These are phyloP conservation scores for Aurinia saxatilis DNA, from an alignment of 345 rosid species.

Conservation along the genomic window DNA sequence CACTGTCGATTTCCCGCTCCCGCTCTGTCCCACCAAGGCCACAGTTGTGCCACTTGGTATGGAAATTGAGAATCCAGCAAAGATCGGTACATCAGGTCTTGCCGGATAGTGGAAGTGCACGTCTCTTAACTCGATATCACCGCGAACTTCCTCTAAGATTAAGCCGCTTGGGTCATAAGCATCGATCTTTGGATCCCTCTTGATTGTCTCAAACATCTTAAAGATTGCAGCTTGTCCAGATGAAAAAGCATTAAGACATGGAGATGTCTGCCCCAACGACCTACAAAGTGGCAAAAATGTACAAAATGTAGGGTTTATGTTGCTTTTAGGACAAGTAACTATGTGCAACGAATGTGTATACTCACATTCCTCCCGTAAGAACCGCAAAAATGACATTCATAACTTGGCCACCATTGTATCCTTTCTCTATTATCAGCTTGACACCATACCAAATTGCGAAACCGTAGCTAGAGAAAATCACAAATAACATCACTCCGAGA, in stretches of 20 bases:
- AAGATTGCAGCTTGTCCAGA: constrained; percentile 40
- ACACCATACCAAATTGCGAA: constrained; percentile 16
- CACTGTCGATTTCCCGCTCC: constrained; percentile 44
- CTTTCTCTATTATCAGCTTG: neutral
- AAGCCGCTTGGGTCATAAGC: constrained; percentile 16
- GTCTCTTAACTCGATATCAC: constrained; percentile 32
- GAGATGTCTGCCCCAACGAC: constrained; percentile 31
- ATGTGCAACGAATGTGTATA: neutral
- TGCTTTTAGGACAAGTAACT: neutral
- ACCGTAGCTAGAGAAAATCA: constrained; percentile 2
- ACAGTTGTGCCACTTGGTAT: constrained; percentile 29
- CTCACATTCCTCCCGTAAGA: constrained; percentile 10
- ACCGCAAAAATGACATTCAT: constrained; percentile 9
- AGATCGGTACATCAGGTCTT: constrained; percentile 32
- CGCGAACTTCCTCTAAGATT: constrained; percentile 21
- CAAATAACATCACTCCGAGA: constrained; percentile 3
- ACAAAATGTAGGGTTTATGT: neutral
- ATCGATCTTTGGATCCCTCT: constrained; percentile 31
- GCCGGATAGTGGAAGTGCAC: constrained; percentile 32
- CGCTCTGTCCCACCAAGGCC: constrained; percentile 48
- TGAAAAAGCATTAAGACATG: constrained; percentile 40
- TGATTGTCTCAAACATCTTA: constrained; percentile 32
- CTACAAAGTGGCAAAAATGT: constrained; percentile 21
- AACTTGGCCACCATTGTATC: constrained; percentile 13
- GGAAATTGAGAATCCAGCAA: constrained; percentile 31